Evolutionary conservation across 2,329 filamentous ascomycete genomes (phyloP), one percentile per base, ranked within the genome.

Genomic region (Diaporthe batatas): DNA sequence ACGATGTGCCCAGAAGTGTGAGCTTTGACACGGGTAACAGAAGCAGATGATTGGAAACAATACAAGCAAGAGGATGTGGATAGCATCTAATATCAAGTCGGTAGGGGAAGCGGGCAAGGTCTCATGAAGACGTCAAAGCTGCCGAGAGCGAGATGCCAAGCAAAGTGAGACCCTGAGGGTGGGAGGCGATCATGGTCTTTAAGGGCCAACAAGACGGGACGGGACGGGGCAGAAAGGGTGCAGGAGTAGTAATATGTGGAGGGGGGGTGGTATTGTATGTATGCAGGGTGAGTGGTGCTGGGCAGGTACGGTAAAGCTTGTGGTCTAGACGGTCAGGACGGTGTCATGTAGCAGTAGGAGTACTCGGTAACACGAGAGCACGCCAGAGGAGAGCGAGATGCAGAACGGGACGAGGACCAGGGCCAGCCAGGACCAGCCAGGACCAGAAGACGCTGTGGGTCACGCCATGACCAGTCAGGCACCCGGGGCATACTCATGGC

Each of bases 141-240:
- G n/a, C 32, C 44, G 51, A 39, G 25, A n/a, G 49, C 32, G 62
- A 53, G 62, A 67, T 67, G 62, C 62, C 62, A 67, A 67, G 62
- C 32, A 53, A 53, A 29, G 25, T 12, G 12, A 53, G 62, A 67
- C 62, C 62, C 62, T 67, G 47, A 53, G 47, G 62, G 62, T 67
- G 62, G 62, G 62, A 67, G 62, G 62, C 62, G 62, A 65, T 51
- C 62, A 51, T 65, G 62, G 62, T 21, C 62, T 65, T 65, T 51
- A 65, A 65, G 12, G 29, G 21, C 44, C 39, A 42, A 51, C n/a
- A 51, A 8, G 54, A 36, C 62, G 62, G 62, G 62, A 65, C 62
- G 62, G 62, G 62, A 65, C 62, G 62, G 62, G 12, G 44, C n/a
- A 65, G 59, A 36, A 64, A 51, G 59, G 59, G 59, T 64, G 58